Evolutionary conservation across 1,284 basidiomycete genomes (phyloP).

Genomic region (Crucibulum cyathiforme): DNA sequence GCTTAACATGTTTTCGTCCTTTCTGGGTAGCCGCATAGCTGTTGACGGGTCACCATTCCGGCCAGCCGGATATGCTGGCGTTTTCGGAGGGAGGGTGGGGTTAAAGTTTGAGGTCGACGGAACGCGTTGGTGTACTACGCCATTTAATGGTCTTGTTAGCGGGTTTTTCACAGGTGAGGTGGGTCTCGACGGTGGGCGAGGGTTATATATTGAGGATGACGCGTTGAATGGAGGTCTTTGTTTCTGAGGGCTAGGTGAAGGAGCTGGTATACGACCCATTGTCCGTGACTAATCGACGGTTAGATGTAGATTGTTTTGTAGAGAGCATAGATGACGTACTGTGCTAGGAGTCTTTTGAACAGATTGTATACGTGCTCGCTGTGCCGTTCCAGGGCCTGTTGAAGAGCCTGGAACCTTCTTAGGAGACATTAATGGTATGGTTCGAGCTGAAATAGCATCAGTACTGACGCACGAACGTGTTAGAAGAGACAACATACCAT

Average conservation of each 20-base stretch:
- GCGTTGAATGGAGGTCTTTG: conserved; percentile 44
- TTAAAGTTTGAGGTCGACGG: conserved; percentile 78
- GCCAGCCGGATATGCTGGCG: conserved; percentile 59
- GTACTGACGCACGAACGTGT: background rate
- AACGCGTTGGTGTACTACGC: conserved; percentile 42
- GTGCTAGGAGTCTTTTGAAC: conserved; percentile 39
- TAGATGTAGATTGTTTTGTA: background rate
- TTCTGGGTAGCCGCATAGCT: conserved; percentile 58
- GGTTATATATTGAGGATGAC: conserved; percentile 33
- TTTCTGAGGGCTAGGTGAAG: conserved; percentile 66
- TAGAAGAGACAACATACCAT: conserved; percentile 48
- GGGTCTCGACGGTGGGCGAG: conserved; percentile 47
- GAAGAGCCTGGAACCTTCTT: conserved; percentile 60
- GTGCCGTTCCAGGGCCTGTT: conserved; percentile 53
- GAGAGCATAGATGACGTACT: conserved; percentile 36
- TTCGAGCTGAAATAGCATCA: conserved; percentile 51
- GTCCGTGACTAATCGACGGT: conserved; percentile 37
- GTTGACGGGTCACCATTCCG: conserved; percentile 15
- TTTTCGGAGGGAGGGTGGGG: conserved; percentile 64
- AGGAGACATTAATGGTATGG: conserved; percentile 59
- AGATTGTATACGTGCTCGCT: conserved; percentile 49
- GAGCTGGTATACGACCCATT: conserved; percentile 38
- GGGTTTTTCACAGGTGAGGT: conserved; percentile 56
- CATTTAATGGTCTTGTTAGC: conserved; percentile 29
- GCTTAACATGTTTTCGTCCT: conserved; percentile 75